Evolutionary conservation across 495 filamentous ascomycete species (phyloP), one percentile per base, ranked within the genome.

Genomic region (Tuber indicum): DNA sequence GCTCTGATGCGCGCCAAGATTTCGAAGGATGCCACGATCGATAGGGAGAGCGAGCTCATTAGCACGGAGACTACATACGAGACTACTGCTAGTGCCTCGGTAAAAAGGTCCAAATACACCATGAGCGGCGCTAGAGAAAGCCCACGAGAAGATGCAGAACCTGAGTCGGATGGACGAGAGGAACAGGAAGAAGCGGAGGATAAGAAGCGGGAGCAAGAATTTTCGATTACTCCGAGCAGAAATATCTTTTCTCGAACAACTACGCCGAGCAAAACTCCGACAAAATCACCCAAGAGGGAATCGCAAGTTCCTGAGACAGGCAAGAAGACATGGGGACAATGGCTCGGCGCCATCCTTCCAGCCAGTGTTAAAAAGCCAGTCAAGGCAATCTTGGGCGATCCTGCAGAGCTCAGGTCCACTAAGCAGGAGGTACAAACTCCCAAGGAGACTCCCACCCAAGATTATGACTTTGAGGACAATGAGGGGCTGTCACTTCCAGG

Each of bases 311-410:
- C 79, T 32, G 79, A 70, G 49, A 78, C 78, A 14, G 78, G 79
- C 17, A 81, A 82, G 70, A 82, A 82, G 77, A 82, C 81, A 12
- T 83, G 81, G 81, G 77, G 81, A 6, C 77, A 83, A 69, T 83
- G 81, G 81, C 75, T 83, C 23, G 76, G 75, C 9, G 78, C 69
- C 36, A 80, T 83, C 45, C 70, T 82, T 21, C 81, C 81, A 17
- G 80, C 79, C 36, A 82, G 76, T 46, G 78, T 83, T 43, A 81
- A 74, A 43, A 77, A 81, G 36, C 81, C 81, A 32, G 81, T 82
- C 71, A 76, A 73, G 26, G 75, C 80, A 9, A 79, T 82, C 71
- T 81, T 82, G 42, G 74, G 74, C 36, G 73, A 77, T 26, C 76
- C 78, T 23, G 73, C 70, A 45, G 62, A 77, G 14, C 39, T 45